Conservation (phyloP, 2,329 filamentous ascomycete species). For the Fusarium caatingaense region DNA sequence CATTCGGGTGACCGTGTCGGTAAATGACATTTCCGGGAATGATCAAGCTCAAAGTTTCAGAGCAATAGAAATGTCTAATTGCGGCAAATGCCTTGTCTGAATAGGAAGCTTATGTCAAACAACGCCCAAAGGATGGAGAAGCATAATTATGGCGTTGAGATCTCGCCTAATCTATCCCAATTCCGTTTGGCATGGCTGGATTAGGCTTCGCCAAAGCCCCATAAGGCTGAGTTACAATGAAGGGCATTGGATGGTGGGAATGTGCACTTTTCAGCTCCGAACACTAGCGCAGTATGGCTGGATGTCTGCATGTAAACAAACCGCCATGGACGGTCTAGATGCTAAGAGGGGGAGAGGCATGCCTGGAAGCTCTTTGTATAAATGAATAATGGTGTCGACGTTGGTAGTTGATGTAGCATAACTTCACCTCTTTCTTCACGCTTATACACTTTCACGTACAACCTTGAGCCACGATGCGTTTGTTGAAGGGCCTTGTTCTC, state of each 20-base stretch:
- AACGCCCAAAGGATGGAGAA: neutral
- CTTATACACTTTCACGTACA: neutral
- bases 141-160: neutral
- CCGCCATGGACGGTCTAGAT: neutral
- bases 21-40: neutral
- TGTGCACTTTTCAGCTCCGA: constrained; percentile 11
- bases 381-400: neutral
- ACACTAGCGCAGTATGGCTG: neutral
- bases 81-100: neutral
- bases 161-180: constrained; percentile 1
- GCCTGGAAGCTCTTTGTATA: neutral
- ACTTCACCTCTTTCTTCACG: neutral
- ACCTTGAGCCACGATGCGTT: neutral
- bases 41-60: neutral
- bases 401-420: neutral
- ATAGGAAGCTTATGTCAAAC: fast-evolving
- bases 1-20: neutral
- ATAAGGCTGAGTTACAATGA: constrained; percentile 12
- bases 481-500: constrained; percentile 7
- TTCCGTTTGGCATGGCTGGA: neutral
- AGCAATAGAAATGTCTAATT: neutral
- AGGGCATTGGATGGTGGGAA: neutral
- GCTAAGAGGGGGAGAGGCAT: neutral
- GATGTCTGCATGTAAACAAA: neutral
- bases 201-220: neutral